These are phyloP conservation scores for Viola odorata DNA, from an alignment of 345 rosid species.

Conservation along the genomic window DNA sequence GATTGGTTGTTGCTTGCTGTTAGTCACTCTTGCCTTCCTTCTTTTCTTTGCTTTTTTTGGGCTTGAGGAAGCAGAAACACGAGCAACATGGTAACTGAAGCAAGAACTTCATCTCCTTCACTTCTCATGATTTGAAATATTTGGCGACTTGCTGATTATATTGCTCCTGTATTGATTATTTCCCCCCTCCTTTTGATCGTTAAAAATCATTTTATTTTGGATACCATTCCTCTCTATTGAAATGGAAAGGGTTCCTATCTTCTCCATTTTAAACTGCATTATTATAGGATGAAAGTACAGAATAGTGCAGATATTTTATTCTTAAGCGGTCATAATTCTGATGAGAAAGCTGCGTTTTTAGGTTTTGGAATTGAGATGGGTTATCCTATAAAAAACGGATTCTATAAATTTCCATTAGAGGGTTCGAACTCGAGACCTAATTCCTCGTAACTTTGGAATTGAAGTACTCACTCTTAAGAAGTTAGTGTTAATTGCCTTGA, in stretches of 20 bases:
- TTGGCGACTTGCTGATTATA: conserved; percentile 7
- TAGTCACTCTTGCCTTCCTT: conserved; percentile 21
- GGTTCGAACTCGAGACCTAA: no score
- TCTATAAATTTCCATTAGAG: no score
- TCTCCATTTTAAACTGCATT: conserved; percentile 2
- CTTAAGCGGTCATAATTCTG: no score
- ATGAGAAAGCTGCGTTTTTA: no score
- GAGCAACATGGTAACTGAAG: conserved; percentile 39
- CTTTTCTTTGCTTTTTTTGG: conserved; percentile 36
- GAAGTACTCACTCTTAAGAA: no score
- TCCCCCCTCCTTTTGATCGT: background rate
- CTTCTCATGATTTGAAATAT: conserved; percentile 14
- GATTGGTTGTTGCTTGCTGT: conserved; percentile 2
- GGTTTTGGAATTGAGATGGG: no score
- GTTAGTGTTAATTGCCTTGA: no score
- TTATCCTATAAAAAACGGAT: no score
- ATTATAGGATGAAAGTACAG: no score
- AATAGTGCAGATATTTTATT: no score
- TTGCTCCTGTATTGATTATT: conserved; percentile 11
- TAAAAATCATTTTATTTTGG: conserved; percentile 16
- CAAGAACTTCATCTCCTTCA: conserved; percentile 39
- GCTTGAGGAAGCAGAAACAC: conserved; percentile 45
- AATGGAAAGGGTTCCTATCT: conserved; percentile 33
- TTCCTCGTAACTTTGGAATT: no score
- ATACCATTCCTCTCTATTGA: conserved; percentile 27